A percentile compares a stretch with the other conserved stretches of the same genome.
These are phyloP conservation scores for Yamadazyma spencermartinsiae DNA, from an alignment of 1,139 yeast species.

Conservation along the genomic window DNA sequence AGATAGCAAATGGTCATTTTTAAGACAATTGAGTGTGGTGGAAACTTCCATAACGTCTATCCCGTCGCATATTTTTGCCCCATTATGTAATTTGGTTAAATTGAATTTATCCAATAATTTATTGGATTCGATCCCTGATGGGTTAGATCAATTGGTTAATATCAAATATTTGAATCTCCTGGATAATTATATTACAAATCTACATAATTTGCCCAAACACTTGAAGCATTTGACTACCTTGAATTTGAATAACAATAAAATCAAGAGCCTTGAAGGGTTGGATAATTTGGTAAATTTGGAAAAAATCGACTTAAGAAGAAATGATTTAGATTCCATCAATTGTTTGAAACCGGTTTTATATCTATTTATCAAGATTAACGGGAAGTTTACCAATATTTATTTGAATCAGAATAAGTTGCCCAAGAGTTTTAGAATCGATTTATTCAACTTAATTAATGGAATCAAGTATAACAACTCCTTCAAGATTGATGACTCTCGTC, in stretches of 20 bases:
- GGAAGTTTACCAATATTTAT: conserved; percentile 34
- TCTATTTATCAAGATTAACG: conserved; percentile 33
- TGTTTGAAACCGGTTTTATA: conserved; percentile 38
- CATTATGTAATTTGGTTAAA: conserved; percentile 51
- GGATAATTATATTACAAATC: conserved; percentile 48
- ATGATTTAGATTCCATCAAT: conserved; percentile 35
- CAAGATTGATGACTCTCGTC: conserved; percentile 61
- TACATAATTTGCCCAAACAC: conserved; percentile 40
- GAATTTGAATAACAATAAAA: conserved; percentile 55
- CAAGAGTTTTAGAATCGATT: conserved; percentile 51
- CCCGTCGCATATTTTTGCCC: conserved; percentile 47
- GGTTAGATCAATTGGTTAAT: conserved; percentile 48
- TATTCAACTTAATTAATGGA: conserved; percentile 56
- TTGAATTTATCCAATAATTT: conserved; percentile 58
- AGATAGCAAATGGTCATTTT: conserved; percentile 51
- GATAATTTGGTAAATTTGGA: conserved; percentile 48
- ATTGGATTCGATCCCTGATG: conserved; percentile 51
- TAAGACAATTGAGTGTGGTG: conserved; percentile 57
- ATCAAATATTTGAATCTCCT: conserved; percentile 58
- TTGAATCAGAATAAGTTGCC: conserved; percentile 47
- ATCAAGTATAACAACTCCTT: conserved; percentile 48
- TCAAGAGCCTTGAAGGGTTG: conserved; percentile 47
- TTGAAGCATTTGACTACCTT: conserved; percentile 48
- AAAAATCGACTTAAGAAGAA: conserved; percentile 59
- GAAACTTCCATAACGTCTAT: conserved; percentile 54